A percentile compares a stretch with the other conserved stretches of the same genome.
phyloP scores from a whole-genome alignment of 768 basidiomycete species.

The Lyophyllum atratum region DNA sequence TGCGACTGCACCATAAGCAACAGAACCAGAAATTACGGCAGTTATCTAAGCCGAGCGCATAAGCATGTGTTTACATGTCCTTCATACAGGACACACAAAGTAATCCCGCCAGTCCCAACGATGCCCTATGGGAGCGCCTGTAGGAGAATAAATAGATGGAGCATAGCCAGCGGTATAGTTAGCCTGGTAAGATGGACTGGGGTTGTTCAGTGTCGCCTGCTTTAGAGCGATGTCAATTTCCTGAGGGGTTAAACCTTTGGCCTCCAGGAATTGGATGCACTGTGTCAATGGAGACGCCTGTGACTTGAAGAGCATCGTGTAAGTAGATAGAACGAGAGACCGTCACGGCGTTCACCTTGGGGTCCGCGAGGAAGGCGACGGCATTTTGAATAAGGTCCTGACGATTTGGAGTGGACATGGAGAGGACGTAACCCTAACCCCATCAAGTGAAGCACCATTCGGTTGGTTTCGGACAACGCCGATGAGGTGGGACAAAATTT shows the following conservation, averaged over 20 bases:
- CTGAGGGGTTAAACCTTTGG: conserved; percentile 80
- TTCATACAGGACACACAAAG: conserved; percentile 61
- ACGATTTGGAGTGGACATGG: conserved; percentile 50
- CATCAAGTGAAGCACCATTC: conserved; percentile 10
- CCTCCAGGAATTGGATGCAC: conserved; percentile 91
- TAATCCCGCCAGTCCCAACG: conserved; percentile 96
- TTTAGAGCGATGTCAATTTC: conserved; percentile 89
- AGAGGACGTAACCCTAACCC: conserved; percentile 16
- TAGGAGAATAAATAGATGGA: conserved; percentile 35
- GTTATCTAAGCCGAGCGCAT: conserved; percentile 66
- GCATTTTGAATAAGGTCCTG: conserved; percentile 81
- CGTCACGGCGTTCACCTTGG: conserved; percentile 52
- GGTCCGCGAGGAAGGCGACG: conserved; percentile 82
- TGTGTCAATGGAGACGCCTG: conserved; percentile 80
- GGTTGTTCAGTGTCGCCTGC: conserved; percentile 45
- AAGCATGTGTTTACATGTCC: conserved; percentile 23
- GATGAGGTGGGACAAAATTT: conserved; percentile 20
- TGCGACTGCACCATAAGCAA: conserved; percentile 78
- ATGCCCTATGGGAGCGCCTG: conserved; percentile 39
- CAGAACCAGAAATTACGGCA: conserved; percentile 83
- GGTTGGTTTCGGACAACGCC: conserved; percentile 25
- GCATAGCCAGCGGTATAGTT: conserved; percentile 48
- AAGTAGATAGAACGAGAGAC: conserved; percentile 2
- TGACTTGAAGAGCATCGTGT: conserved; percentile 44
- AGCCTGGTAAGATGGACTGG: conserved; percentile 19